Evolutionary conservation across 176 grass and related monocot species (phyloP).

Genomic region (Saccharum officinarum): DNA sequence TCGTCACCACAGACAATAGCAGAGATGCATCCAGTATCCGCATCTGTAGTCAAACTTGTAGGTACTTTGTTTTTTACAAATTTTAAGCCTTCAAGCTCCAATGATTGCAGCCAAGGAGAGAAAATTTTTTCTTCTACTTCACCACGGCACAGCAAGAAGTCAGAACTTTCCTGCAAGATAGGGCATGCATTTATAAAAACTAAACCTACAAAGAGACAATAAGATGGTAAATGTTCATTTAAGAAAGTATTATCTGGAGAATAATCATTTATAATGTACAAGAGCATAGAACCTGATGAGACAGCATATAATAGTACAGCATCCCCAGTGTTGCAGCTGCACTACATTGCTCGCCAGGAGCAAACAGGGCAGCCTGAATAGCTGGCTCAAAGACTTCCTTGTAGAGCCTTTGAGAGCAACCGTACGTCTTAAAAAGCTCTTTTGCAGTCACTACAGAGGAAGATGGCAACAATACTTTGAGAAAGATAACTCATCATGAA

Average conservation of each 20-base stretch:
- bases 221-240: neutral
- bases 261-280: neutral
- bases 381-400: conserved; percentile 65
- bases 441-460: conserved; percentile 76
- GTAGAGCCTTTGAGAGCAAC: conserved; percentile 82
- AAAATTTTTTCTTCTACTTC: conserved; percentile 64
- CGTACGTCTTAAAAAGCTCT: conserved; percentile 77
- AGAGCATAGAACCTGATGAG: conserved; percentile 68
- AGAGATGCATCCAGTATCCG: conserved; percentile 57
- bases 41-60: conserved; percentile 54
- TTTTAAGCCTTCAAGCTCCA: conserved; percentile 69
- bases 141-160: conserved; percentile 70
- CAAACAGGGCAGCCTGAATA: conserved; percentile 73
- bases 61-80: conserved; percentile 54
- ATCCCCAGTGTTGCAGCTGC: conserved; percentile 80
- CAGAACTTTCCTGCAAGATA: conserved; percentile 79
- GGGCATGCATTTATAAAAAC: conserved; percentile 8
- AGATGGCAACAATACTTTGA: conserved; percentile 32
- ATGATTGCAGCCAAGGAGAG: conserved; percentile 74
- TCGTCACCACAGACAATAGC: conserved; percentile 65
- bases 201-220: neutral
- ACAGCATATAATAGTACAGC: conserved; percentile 86
- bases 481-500: neutral
- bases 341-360: conserved; percentile 78
- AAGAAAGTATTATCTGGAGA: conserved; percentile 10